phyloP scores from a whole-genome alignment of 805 yeast genomes.

The Candida boleticola region DNA sequence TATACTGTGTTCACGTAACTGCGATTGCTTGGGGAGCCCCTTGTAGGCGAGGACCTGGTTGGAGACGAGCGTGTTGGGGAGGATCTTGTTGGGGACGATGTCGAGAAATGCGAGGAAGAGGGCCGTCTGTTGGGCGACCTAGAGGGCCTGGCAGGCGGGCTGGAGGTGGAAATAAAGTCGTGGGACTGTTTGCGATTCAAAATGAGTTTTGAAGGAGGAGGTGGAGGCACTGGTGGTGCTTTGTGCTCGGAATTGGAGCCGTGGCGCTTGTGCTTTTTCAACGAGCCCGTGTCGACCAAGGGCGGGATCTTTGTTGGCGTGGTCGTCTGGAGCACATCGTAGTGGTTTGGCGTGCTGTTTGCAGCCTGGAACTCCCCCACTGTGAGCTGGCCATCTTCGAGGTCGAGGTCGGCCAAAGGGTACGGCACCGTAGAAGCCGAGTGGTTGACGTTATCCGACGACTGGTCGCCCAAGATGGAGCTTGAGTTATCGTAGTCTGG shows the following conservation, averaged over 20 bases:
- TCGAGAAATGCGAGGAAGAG: no score
- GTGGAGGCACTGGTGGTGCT: background rate
- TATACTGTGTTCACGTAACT: conserved; percentile 12
- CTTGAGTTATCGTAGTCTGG: conserved; percentile 26
- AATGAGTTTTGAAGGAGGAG: background rate
- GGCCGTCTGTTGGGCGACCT: background rate
- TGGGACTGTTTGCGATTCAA: background rate
- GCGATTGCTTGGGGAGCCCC: conserved; percentile 16
- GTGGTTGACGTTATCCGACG: no score
- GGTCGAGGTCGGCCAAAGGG: background rate
- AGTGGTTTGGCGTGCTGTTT: background rate
- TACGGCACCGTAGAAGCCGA: no score
- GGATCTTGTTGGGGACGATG: conserved; percentile 10
- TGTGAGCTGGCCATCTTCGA: background rate
- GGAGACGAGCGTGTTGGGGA: conserved; percentile 6
- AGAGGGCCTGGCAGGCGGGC: conserved; percentile 3
- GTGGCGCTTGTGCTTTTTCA: background rate
- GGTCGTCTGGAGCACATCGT: conserved; percentile 1
- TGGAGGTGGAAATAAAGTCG: background rate
- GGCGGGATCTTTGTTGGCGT: conserved; percentile 15
- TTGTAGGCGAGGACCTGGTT: conserved; percentile 5
- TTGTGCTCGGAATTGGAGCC: no score
- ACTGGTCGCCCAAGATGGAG: background rate
- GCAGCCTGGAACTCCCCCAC: background rate
- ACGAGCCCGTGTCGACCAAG: conserved; percentile 3